Conservation (phyloP, 2,329 filamentous ascomycete species). For the Colletotrichum sp. region DNA sequence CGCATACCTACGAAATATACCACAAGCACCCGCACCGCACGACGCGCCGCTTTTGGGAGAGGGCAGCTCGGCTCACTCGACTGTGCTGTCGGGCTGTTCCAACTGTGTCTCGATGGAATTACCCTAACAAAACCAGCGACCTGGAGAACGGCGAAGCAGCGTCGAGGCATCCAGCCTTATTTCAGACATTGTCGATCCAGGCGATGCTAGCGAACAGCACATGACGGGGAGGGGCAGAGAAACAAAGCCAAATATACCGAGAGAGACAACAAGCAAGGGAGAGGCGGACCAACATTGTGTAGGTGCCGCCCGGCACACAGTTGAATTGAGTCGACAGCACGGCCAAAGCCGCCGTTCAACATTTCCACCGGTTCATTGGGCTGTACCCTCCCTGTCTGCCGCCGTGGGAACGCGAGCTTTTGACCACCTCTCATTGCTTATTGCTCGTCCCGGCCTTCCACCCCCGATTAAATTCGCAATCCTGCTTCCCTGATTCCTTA, state of each 20-base stretch:
- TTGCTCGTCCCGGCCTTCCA: constrained; percentile 5
- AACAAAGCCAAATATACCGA: not conserved
- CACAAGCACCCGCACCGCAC: not conserved
- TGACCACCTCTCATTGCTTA: constrained; percentile 19
- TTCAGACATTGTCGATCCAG: not conserved
- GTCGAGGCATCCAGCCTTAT: not conserved
- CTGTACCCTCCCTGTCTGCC: constrained; percentile 12
- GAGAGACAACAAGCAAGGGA: constrained; percentile 18
- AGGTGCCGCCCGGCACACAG: constrained; percentile 13
- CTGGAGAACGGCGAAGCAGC: not conserved
- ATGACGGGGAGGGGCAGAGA: not conserved
- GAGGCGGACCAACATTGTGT: constrained; percentile 1
- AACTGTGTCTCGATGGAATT: not conserved
- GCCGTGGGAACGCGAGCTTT: constrained; percentile 20
- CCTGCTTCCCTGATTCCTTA: not conserved
- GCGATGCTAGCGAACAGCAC: not conserved
- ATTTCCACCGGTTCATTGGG: not conserved
- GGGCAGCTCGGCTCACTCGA: not conserved
- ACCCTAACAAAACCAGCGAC: not conserved
- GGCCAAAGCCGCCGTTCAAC: not conserved
- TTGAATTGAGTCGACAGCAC: constrained; percentile 11
- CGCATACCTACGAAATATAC: not conserved
- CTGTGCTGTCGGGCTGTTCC: not conserved
- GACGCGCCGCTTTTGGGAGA: not conserved
- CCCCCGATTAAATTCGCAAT: constrained; percentile 1